Base-by-base conservation (phyloP, 495 filamentous ascomycete genomes). In the Parathielavia hyrcaniae region DNA sequence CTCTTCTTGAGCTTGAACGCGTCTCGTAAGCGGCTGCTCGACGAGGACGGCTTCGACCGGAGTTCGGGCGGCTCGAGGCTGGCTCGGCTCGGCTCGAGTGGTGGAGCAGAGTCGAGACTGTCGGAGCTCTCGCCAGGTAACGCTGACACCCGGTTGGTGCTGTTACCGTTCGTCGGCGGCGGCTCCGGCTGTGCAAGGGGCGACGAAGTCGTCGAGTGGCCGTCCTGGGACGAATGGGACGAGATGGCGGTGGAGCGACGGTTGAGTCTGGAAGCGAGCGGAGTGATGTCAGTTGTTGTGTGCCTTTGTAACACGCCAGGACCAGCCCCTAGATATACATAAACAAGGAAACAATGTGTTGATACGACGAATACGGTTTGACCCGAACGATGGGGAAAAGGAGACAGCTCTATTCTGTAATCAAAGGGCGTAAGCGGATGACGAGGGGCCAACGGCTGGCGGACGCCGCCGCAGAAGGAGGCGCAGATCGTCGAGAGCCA, bases 141-240 rank as follows among this genome's bases (percentile, higher is more conserved):
- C n/a, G 56, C 52, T 2, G 63, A 63, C 13, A 64, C 58, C 50
- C 59, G 52, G 11, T 38, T 50, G 14, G 62, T 61, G 30, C 36
- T 20, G 46, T 50, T 19, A 26, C 45, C 56, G 43, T 69, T 67
- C 40, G 65, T 57, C 40, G 59, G 56, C 48, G 72, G 66, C 43
- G 67, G 50, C 39, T 75, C 58, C 71, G 75, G 59, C 61, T 85
- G 83, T 36, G 93, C 81, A 52, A 91, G 72, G 32, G 89, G 90
- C 26, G 90, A 91, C 16, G 89, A 92, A 13, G 87, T 83, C 32
- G 90, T 92, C 53, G 91, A 77, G 70, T 88, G 87, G 55, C 85
- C 89, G 61, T 84, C 77, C 67, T 93, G 89, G 30, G 89, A 92
- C 39, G 86, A 79, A 70, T 86, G 86, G 32, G 84, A 78, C 43